Evolutionary conservation across 345 rosid species (phyloP), one percentile per base, ranked within the genome.

Genomic region (Erucastrum elatum): DNA sequence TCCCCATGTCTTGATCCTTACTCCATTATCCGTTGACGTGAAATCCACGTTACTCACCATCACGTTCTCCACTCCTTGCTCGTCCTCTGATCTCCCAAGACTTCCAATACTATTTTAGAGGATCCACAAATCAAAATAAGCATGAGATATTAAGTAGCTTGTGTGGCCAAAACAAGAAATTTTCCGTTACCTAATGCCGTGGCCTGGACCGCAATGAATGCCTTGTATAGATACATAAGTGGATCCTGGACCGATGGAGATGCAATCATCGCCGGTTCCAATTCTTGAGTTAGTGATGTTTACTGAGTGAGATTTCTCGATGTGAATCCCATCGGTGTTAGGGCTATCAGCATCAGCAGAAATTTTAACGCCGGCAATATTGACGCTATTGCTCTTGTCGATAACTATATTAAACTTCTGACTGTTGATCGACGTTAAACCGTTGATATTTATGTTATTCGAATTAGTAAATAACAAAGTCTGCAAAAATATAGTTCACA

Each of bases 251-350:
- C 97, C 97, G 1, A 94, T 79, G 1, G 98, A 94, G 75, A 94
- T 73, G 64, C 98, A 92, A 29, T 94, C 98, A 16, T 94, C 97
- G 0, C 98, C 98, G 0, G 97, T 94, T 27, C 82, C 85, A 4
- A 92, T 90, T 84, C 30, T 87, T 13, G 97, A 78, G 81, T 83
- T 84, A 21, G 83, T 49, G 31, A 94, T 85, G 1, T 84, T 81
- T 44, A 94, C 91, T 2, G 83, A 81, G 0, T 66, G 81, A 17
- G 97, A 92, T 30, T 16, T 46, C 31, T 81, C 63, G 5, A 94
- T 79, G 58, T 94, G 98, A 62, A 94, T 92, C 2, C 97, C 95
- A 6, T 92, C 97, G 0, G 97, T 94, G 86, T 94, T 94, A 21
- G 94, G 94, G 82, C 97, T 94, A 37, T 78, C 66, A 0, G 76